Conservation (phyloP, 805 yeast genomes). For the Candida krabiensis region DNA sequence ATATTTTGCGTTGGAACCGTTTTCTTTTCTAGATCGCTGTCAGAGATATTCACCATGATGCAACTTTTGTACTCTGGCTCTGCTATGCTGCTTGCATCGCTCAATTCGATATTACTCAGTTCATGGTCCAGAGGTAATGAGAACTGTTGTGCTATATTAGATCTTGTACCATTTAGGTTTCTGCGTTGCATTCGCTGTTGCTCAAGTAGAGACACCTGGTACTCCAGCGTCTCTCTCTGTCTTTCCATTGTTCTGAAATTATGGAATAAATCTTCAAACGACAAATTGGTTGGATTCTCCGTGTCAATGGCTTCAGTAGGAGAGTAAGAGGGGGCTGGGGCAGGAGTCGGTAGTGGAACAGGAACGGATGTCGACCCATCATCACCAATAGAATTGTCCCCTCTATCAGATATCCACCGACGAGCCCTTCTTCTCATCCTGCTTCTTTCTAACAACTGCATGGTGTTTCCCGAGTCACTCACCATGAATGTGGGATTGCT, state of each 20-base stretch:
- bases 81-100: conserved; percentile 7
- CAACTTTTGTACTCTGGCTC: conserved; percentile 8
- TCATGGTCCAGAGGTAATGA: not conserved
- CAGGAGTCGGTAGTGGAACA: too few relatives aligned
- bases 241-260: conserved; percentile 10
- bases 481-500: conserved; percentile 12
- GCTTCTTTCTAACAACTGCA: conserved; percentile 1
- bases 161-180: conserved; percentile 1
- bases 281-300: not conserved
- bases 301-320: not conserved
- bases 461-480: conserved; percentile 4
- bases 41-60: not conserved
- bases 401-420: not conserved
- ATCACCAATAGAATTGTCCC: not conserved
- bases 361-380: too few relatives aligned
- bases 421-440: not conserved
- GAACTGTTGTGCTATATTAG: conserved; percentile 4
- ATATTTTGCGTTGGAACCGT: not conserved
- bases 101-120: not conserved
- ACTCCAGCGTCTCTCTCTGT: conserved; percentile 10
- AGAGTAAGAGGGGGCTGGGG: not conserved
- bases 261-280: conserved; percentile 9
- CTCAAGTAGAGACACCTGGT: conserved; percentile 10
- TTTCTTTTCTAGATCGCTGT: not conserved
- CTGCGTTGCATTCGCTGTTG: conserved; percentile 6